Conservation (phyloP, 2,329 filamentous ascomycete species). For the Sclerotinia sclerotiorum region DNA sequence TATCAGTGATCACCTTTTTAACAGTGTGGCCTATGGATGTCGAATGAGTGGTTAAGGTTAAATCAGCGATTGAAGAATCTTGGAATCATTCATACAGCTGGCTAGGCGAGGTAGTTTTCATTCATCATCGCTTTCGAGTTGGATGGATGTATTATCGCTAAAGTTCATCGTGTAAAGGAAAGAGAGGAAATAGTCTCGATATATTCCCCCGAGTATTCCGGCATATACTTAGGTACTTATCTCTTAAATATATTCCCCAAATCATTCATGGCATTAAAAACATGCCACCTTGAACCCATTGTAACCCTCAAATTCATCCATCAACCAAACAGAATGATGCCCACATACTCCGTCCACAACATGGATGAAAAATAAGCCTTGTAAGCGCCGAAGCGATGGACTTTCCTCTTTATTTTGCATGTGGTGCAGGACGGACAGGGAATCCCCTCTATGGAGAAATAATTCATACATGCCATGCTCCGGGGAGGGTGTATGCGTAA, state of each 20-base stretch:
- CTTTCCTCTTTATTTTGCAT: not conserved
- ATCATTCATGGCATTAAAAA: not conserved
- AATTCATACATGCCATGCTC: not conserved
- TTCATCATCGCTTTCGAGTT: not conserved
- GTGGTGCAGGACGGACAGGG: slow-evolving; percentile 11
- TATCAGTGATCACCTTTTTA: not conserved
- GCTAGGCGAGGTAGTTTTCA: not conserved
- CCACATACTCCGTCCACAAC: slow-evolving; percentile 21
- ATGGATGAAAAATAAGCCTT: slow-evolving; percentile 26
- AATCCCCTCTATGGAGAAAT: not conserved
- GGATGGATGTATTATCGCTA: not conserved
- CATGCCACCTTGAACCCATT: not conserved
- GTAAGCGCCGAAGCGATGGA: slow-evolving; percentile 29
- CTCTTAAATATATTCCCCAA: not conserved
- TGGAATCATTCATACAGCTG: not conserved
- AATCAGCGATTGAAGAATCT: not conserved
- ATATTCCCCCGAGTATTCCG: not conserved
- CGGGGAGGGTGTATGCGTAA: not conserved
- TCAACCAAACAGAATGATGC: slow-evolving; percentile 15
- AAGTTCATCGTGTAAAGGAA: not conserved
- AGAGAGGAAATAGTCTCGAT: not conserved
- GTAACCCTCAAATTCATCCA: slow-evolving; percentile 2
- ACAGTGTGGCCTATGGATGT: not conserved
- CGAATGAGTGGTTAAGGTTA: not conserved
- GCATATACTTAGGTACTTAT: not conserved